Evolutionary conservation across 202 grass and related monocot genomes (phyloP), one percentile per base, ranked within the genome.

Genomic region (Bolboschoenoplectus hybrid): DNA sequence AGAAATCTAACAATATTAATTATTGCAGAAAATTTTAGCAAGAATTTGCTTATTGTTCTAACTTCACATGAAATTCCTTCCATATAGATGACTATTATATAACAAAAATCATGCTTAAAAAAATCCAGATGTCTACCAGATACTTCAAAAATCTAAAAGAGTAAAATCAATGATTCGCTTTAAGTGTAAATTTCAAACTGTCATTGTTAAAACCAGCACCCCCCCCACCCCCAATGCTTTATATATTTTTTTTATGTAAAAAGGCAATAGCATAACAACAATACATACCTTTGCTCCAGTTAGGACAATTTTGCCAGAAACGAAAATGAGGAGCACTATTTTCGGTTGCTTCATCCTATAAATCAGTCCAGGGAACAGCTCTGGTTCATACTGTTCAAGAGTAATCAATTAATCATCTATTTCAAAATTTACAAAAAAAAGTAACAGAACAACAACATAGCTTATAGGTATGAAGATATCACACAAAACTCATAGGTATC

Each of bases 241-340:
- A 26, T 26, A 26, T 26, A 26, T 26, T 61, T 10, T 55, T 62
- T 81, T 46, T 16, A 81, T 82, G 44, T 32, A 2, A 58, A 39
- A 44, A 39, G 61, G 45, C 41, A 74, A 53, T 19, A 50, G 10
- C 8, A 81, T 5, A 52, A 20, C 70, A 67, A 66, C 36, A 41
- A 39, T 6, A 68, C 36, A 88, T 80, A 94, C 95, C 95, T 97
- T 97, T 78, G 95, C 92, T 4, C 92, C 95, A 12, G 92, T 97
- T 26, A 97, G 92, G 81, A 97, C 95, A 90, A 97, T 97, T 83
- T 97, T 97, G 63, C 95, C 95, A 78, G 95, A 97, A 89, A 97
- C 95, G 73, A 97, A 97, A 89, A 97, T 97, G 45, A 97, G 89
- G 71, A 97, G 91, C 86, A 97, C 92, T 81, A 95, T 94, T 86